Base-by-base conservation (phyloP, 306 rosid genomes). In the Ceratonia siliqua region DNA sequence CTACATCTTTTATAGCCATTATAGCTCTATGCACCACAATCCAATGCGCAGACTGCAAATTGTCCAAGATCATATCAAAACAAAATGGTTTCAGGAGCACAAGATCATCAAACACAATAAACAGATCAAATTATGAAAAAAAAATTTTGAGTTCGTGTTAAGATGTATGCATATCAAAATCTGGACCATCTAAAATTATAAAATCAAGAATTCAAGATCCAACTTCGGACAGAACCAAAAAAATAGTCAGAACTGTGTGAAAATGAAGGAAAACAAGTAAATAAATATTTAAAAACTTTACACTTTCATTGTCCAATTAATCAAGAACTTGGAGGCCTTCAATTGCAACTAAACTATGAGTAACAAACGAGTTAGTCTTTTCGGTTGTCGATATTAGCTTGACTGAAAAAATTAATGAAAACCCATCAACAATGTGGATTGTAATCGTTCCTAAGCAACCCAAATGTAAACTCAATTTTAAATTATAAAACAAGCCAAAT, bases 1-100 rank as follows among this genome's bases (percentile, higher is more conserved):
- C 98, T 56, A 92, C 92, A 76, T 92, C 97, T 80, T 92, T 91
- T 69, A 92, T 94, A 17, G 99, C 96, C 99, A 91, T 94, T 46
- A 94, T 69, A 82, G 99, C 93, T 89, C 93, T 88, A 68, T 94
- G 99, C 79, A 94, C 97, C 45, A 79, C 97, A 68, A 94, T 82
- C 99, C 99, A 94, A 79, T 92, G 92, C 20, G 95, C 97, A 8
- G 99, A 90, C 99, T 94, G 80, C 77, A 77, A 48, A 62, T 69
- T 64, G 25, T 38, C 49, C 14, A 50, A 62, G 15, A 20, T 3
- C 76, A 61, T 43, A 59, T 78, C 27, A 79, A 48, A 49, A 39
- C 42, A n/a, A 33, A 9, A 50, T 32, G 32, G 43, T 70, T 66
- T 53, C 20, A 36, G 27, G 50, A 39, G 41, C 71, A 46, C 46